A percentile compares a stretch with the other conserved stretches of the same genome.
phyloP scores from a whole-genome alignment of 371 early-diverging fungal species.

The Parasitella parasitica region DNA sequence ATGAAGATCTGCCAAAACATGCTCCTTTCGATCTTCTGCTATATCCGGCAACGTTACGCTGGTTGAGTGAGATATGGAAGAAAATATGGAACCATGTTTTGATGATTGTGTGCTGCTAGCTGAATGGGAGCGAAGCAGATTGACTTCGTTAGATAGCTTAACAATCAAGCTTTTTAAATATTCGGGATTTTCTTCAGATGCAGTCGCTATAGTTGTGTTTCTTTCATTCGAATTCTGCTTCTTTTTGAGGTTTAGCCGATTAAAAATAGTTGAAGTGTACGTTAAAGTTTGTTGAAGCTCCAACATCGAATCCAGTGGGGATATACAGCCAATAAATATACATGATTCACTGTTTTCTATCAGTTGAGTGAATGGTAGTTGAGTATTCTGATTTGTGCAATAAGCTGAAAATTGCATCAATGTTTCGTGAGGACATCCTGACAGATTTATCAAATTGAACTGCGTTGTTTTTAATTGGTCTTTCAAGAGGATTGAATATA shows the following conservation, averaged over 20 bases:
- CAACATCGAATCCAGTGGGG: background rate
- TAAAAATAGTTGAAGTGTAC: background rate
- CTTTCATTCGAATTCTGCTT: background rate
- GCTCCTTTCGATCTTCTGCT: background rate
- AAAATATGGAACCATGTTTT: slow-evolving; percentile 14
- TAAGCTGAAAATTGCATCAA: background rate
- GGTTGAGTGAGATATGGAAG: slow-evolving; percentile 15
- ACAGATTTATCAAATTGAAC: background rate
- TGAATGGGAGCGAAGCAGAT: background rate
- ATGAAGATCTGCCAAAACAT: slow-evolving; percentile 8
- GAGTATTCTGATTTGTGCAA: background rate
- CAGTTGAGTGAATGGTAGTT: background rate
- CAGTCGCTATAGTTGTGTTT: background rate
- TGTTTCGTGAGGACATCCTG: background rate
- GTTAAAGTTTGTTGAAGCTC: background rate
- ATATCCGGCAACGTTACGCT: slow-evolving; percentile 2
- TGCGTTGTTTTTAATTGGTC: background rate
- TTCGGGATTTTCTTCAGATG: background rate
- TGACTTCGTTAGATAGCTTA: slow-evolving; percentile 7
- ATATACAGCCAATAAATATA: background rate
- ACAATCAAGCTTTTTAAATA: background rate
- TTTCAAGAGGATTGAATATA: background rate
- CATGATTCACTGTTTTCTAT: background rate
- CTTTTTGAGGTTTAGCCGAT: background rate
- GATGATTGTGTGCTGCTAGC: background rate